phyloP scores from a whole-genome alignment of 1,284 basidiomycete genomes.

The Cutaneotrichosporon mucoides region DNA sequence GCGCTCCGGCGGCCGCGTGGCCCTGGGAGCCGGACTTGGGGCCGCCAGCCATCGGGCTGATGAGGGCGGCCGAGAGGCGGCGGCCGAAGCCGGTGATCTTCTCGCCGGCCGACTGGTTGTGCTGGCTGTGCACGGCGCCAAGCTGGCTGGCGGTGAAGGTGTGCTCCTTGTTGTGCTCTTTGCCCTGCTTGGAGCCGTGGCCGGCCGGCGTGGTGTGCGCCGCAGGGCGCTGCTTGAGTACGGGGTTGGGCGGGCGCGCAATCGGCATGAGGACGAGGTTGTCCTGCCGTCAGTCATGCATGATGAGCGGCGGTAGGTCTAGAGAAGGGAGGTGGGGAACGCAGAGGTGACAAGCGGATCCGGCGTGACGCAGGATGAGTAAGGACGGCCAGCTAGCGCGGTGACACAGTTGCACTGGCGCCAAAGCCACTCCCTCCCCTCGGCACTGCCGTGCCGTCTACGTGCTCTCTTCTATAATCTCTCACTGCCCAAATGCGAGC shows the following conservation, averaged over 20 bases:
- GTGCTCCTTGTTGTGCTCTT: not conserved
- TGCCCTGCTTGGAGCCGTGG: not conserved
- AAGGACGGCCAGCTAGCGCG: no score
- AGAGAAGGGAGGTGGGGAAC: no score
- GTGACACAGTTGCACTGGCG: no score
- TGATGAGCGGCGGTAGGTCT: no score
- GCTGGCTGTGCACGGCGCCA: not conserved
- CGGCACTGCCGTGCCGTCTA: no score
- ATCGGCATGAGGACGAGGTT: constrained; percentile 39
- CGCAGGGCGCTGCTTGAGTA: constrained; percentile 19
- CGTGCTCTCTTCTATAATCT: no score
- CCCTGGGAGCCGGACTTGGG: no score
- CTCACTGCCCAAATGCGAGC: no score
- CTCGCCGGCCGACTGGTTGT: constrained; percentile 22
- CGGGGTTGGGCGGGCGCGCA: constrained; percentile 35
- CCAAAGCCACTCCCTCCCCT: no score
- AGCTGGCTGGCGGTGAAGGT: constrained; percentile 9
- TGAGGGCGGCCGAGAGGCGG: constrained; percentile 19
- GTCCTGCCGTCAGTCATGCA: constrained; percentile 21
- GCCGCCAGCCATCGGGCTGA: not conserved
- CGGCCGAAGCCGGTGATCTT: constrained; percentile 34
- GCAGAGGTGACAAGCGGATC: no score
- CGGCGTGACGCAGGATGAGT: no score
- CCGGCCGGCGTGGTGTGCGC: not conserved
- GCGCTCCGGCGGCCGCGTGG: no score